These are phyloP conservation scores for Rutidosis leptorrhynchoides DNA, from an alignment of 129 eudicot genomes.

Conservation along the genomic window DNA sequence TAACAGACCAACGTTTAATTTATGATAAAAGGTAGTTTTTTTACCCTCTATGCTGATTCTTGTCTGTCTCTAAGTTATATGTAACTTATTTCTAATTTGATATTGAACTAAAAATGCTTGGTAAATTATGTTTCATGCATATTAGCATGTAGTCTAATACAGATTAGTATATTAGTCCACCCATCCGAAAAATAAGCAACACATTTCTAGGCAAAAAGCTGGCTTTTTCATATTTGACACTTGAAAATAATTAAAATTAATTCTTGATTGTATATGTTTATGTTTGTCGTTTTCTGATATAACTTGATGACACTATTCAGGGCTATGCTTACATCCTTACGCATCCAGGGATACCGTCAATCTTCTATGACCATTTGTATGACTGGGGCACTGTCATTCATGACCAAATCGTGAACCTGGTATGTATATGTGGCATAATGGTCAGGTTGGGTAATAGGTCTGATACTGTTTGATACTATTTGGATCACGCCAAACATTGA, in stretches of 20 bases:
- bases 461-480: not conserved
- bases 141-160: not conserved
- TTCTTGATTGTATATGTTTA: not conserved
- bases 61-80: no score
- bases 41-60: no score
- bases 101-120: not conserved
- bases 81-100: no score
- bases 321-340: constrained; percentile 93
- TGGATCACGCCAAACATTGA: not conserved
- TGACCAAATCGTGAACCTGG: constrained; percentile 83
- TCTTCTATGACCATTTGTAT: constrained; percentile 86
- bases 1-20: no score
- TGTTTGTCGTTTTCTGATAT: constrained; percentile 4
- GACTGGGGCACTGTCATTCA: constrained; percentile 70
- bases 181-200: no score
- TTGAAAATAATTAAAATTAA: not conserved
- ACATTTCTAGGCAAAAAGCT: no score
- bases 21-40: no score
- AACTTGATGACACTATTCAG: constrained; percentile 33
- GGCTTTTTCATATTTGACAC: no score
- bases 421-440: constrained; percentile 23
- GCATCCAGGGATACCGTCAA: constrained; percentile 86
- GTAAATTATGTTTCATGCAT: not conserved
- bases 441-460: not conserved
- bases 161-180: no score